Percentiles rank a stretch among this genome's conserved stretches.
Conservation (phyloP, 306 rosid genomes). For the Cucumis melo region DNA sequence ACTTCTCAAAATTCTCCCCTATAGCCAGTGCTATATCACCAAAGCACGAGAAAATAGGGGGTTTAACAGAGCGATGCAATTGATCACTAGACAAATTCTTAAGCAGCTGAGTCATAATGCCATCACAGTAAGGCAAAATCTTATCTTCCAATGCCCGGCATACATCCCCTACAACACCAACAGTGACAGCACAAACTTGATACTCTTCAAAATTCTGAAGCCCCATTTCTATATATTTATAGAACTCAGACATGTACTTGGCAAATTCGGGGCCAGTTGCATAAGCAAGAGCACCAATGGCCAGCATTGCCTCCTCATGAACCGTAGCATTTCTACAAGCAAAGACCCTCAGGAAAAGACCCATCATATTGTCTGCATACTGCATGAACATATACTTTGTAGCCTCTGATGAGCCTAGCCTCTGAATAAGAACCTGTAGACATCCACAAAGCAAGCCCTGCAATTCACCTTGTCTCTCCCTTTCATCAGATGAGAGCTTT, state of each 20-base stretch:
- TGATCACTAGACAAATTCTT: conserved; percentile 87
- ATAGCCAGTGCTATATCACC: conserved; percentile 94
- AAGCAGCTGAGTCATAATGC: conserved; percentile 87
- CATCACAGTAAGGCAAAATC: conserved; percentile 75
- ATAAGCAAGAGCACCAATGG: conserved; percentile 92
- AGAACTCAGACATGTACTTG: conserved; percentile 76
- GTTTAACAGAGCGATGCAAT: conserved; percentile 87
- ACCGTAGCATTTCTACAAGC: conserved; percentile 91
- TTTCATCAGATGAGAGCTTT: conserved; percentile 56
- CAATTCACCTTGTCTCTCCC: conserved; percentile 62
- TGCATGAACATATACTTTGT: conserved; percentile 61
- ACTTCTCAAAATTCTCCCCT: conserved; percentile 87
- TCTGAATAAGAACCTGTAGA: conserved; percentile 87
- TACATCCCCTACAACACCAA: conserved; percentile 87
- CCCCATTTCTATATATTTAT: conserved; percentile 75
- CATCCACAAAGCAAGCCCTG: conserved; percentile 98
- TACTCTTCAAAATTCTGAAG: conserved; percentile 94
- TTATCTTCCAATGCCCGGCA: conserved; percentile 89
- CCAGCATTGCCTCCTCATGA: conserved; percentile 98
- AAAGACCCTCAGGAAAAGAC: conserved; percentile 70
- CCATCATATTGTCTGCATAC: conserved; percentile 84
- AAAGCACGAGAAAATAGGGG: conserved; percentile 90
- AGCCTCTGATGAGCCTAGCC: conserved; percentile 68
- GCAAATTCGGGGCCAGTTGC: conserved; percentile 62
- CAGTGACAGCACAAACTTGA: conserved; percentile 91